Evolutionary conservation across 129 eudicot species (phyloP).

Genomic region (Erigeron canadensis): DNA sequence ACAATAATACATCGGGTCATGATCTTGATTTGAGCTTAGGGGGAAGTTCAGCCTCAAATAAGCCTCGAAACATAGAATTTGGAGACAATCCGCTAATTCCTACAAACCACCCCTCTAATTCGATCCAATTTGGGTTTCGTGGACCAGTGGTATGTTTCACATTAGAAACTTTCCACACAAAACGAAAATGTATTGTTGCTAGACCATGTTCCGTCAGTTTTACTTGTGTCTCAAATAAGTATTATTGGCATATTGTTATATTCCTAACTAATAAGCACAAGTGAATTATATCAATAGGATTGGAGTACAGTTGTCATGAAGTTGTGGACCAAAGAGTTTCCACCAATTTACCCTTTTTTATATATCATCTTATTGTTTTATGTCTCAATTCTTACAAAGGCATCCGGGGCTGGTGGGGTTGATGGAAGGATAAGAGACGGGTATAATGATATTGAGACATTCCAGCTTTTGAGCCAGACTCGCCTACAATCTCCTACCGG

Average conservation of each 20-base stretch:
- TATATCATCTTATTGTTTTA: neutral
- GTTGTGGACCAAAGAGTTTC: no score
- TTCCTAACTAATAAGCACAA: no score
- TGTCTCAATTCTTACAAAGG: neutral
- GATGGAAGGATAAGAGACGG: conserved; percentile 43
- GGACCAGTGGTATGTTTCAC: conserved; percentile 46
- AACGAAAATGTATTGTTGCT: neutral
- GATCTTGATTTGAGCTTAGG: conserved; percentile 73
- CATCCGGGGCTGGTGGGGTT: conserved; percentile 23
- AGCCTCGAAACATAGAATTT: conserved; percentile 31
- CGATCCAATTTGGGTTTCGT: conserved; percentile 39
- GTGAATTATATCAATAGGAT: no score
- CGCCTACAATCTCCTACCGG: conserved; percentile 45
- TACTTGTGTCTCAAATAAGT: neutral
- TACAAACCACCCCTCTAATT: conserved; percentile 25
- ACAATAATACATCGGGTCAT: conserved; percentile 41
- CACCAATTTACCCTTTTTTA: no score
- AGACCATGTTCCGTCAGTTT: no score
- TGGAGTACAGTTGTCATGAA: no score
- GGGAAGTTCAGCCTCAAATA: conserved; percentile 48
- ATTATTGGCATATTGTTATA: neutral
- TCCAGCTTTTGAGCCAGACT: conserved; percentile 61
- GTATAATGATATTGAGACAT: conserved; percentile 47
- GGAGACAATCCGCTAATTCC: conserved; percentile 17
- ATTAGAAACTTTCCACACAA: neutral